Conservation (phyloP, 192 early-diverging fungal species). For the Pecoramyces ruminantium region DNA sequence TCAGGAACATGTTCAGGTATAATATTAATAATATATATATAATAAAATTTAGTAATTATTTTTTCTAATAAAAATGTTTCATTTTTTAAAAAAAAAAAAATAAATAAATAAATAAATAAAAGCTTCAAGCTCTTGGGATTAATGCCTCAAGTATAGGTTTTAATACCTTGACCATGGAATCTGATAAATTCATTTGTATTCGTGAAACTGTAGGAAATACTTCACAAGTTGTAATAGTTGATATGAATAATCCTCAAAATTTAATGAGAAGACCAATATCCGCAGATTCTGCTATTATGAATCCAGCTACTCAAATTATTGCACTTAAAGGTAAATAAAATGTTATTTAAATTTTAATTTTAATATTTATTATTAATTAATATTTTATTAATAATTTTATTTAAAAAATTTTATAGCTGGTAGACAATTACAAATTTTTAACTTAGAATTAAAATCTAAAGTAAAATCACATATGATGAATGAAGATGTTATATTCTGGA, state of each 20-base stretch:
- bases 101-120: no score
- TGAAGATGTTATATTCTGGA: slow-evolving; percentile 90
- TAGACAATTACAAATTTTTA: slow-evolving; percentile 90
- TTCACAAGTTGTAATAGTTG: slow-evolving; percentile 88
- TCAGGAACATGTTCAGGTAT: slow-evolving; percentile 93
- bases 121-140: slow-evolving; percentile 82
- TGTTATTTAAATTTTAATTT: background rate
- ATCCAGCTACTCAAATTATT: slow-evolving; percentile 80
- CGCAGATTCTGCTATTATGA: slow-evolving; percentile 97
- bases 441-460: slow-evolving; percentile 88
- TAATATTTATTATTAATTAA: background rate
- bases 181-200: slow-evolving; percentile 94
- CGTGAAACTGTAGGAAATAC: slow-evolving; percentile 73
- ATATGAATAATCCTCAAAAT: slow-evolving; percentile 69
- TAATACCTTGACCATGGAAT: slow-evolving; percentile 94
- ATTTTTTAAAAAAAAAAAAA: no score
- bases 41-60: background rate
- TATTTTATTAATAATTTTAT: background rate
- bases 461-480: slow-evolving; percentile 81
- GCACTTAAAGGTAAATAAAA: slow-evolving; percentile 75
- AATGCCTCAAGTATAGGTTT: slow-evolving; percentile 87
- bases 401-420: slow-evolving; percentile 50
- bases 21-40: background rate
- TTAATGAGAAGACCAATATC: slow-evolving; percentile 80
- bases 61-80: background rate